Base-by-base conservation (phyloP, 768 basidiomycete species). In the Coprinopsis marcescibilis region DNA sequence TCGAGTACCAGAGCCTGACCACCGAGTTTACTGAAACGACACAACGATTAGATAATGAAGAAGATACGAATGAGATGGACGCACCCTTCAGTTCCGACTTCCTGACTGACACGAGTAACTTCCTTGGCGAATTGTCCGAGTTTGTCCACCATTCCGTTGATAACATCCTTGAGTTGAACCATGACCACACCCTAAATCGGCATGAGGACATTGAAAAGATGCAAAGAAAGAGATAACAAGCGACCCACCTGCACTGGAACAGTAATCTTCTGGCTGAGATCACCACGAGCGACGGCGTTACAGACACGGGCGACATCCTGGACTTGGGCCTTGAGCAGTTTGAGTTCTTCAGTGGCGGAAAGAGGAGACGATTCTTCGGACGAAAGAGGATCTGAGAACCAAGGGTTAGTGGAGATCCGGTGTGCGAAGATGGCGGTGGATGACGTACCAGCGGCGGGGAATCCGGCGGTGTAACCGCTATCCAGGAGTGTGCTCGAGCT, bases 61-160 rank as follows among this genome's bases (percentile, higher is more conserved):
- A 7, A n/a, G 8, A 43, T 12, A 11, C 12, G 7, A 30, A 43
- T 5, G 34, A 51, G 24, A 13, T 34, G 21, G 4, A 61, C 65
- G 32, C 45, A 80, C 79, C 79, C 81, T 73, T 86, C 84, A 46
- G 83, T 88, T 17, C 86, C 86, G 62, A 95, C 92, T 61, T 89
- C 86, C 61, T 84, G 83, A 55, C 77, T 78, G 48, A 89, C 86
- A 49, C 91, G 78, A 49, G 90, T 92, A 29, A 93, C 90, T 62
- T 93, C 90, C 60, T 84, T 83, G 27, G 94, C 92, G 64, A 97
- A 95, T 57, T 87, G 84, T 47, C 85, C 81, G 23, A 97, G 72
- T 50, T 75, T 75, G 54, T 75, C 73, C n/a, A 56, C 53, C 78
- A 81, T 81, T 3, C 71, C 72, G 48, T 84, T 84, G 61, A 84